Evolutionary conservation across 441 rosid species (phyloP).

Genomic region (Pelargonium fulgidum): DNA sequence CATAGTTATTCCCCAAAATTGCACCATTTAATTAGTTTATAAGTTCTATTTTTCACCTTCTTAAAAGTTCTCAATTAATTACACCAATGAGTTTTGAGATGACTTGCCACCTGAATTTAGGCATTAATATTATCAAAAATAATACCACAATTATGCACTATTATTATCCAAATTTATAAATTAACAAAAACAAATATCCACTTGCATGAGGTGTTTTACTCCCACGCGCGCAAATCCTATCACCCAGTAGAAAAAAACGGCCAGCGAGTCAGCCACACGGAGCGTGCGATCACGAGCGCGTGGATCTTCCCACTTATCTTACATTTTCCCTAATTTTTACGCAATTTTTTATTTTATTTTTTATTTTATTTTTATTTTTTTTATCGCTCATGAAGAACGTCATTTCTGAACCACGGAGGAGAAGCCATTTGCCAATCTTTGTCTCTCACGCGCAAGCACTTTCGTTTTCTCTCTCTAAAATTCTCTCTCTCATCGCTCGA

Average conservation of each 20-base stretch:
- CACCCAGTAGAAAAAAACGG: not conserved
- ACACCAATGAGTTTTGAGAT: too few species aligned
- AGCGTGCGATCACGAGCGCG: not conserved
- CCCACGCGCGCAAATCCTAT: conserved; percentile 2
- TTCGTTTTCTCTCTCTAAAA: conserved; percentile 13
- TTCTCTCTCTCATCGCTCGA: conserved; percentile 25
- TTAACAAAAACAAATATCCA: not conserved
- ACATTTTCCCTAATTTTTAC: too few species aligned
- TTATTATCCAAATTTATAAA: not conserved
- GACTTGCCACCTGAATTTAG: too few species aligned
- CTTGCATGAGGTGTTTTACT: not conserved
- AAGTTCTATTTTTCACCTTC: too few species aligned
- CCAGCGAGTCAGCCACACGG: not conserved
- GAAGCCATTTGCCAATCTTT: conserved; percentile 6
- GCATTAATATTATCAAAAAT: too few species aligned
- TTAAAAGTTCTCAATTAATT: too few species aligned
- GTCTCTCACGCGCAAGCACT: conserved; percentile 6
- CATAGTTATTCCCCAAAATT: too few species aligned
- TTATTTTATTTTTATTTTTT: not conserved
- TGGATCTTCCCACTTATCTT: not conserved
- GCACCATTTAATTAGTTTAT: too few species aligned
- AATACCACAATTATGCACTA: too few species aligned
- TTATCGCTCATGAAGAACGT: conserved; percentile 1
- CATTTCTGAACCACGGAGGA: not conserved
- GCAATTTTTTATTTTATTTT: too few species aligned